phyloP scores from a whole-genome alignment of 2,329 filamentous ascomycete genomes.

The Phyllosticta capitalensis region DNA sequence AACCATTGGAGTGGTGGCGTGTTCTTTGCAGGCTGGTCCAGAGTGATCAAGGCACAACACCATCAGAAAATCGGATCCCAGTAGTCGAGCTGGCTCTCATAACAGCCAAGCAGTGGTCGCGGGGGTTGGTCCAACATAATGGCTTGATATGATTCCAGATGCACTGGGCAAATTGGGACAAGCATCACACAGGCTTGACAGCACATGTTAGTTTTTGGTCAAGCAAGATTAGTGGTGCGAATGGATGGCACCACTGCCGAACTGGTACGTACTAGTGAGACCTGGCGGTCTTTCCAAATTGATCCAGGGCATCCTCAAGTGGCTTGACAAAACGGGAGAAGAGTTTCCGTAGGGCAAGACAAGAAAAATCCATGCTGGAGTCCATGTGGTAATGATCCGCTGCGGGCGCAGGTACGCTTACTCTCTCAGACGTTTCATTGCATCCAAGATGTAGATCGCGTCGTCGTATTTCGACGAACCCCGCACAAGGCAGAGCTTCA shows the following conservation, averaged over 20 bases:
- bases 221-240: constrained; percentile 2
- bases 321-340: constrained; percentile 1
- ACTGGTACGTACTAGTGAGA: constrained; percentile 12
- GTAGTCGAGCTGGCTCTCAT: background rate
- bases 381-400: constrained; percentile 1
- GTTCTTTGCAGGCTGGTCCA: background rate
- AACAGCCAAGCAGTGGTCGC: background rate
- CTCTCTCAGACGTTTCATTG: constrained; percentile 1
- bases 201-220: constrained; percentile 9
- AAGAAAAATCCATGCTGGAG: background rate
- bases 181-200: constrained; percentile 5
- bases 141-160: background rate
- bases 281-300: constrained; percentile 9
- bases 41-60: background rate
- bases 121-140: background rate
- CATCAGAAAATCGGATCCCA: background rate
- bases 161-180: constrained; percentile 4
- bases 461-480: constrained; percentile 11
- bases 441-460: constrained; percentile 6
- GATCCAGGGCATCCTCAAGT: background rate
- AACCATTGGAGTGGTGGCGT: background rate
- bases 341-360: background rate
- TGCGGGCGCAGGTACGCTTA: constrained; percentile 8
- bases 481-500: constrained; percentile 3
- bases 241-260: constrained; percentile 4